These are phyloP conservation scores for Avena eriantha DNA, from an alignment of 176 grass and related monocot species.

Conservation along the genomic window DNA sequence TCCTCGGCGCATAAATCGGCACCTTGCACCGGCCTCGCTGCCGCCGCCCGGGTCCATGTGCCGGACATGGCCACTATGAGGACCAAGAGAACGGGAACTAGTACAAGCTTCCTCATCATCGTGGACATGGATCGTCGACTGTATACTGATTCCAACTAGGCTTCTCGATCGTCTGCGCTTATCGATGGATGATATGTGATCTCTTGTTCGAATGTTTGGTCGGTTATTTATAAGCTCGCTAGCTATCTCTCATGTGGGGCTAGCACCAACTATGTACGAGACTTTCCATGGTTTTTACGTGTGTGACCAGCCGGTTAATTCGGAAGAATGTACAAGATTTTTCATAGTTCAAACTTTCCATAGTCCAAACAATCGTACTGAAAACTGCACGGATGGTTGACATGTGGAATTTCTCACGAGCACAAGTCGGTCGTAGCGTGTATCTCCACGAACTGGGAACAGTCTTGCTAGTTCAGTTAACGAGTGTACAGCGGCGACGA, in stretches of 20 bases:
- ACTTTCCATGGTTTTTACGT: constrained; percentile 14
- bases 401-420: no score
- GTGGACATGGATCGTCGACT: neutral
- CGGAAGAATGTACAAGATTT: neutral
- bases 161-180: neutral
- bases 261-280: neutral
- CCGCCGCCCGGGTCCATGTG: constrained; percentile 32
- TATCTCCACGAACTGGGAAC: no score
- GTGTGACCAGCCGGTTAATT: constrained; percentile 25
- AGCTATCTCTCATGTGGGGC: neutral
- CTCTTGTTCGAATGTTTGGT: neutral
- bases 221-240: constrained; percentile 8
- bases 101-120: neutral
- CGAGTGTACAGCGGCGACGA: no score
- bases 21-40: constrained; percentile 51
- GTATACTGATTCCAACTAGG: neutral
- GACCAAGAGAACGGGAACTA: constrained; percentile 27
- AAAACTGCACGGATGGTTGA: no score
- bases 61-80: neutral
- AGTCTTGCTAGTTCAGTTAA: no score
- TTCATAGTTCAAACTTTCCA: neutral
- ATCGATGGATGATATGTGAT: neutral
- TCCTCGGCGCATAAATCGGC: constrained; percentile 26
- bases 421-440: no score
- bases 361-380: no score